Base-by-base conservation (phyloP, 148 eudicot species). In the Simmondsia chinensis region DNA sequence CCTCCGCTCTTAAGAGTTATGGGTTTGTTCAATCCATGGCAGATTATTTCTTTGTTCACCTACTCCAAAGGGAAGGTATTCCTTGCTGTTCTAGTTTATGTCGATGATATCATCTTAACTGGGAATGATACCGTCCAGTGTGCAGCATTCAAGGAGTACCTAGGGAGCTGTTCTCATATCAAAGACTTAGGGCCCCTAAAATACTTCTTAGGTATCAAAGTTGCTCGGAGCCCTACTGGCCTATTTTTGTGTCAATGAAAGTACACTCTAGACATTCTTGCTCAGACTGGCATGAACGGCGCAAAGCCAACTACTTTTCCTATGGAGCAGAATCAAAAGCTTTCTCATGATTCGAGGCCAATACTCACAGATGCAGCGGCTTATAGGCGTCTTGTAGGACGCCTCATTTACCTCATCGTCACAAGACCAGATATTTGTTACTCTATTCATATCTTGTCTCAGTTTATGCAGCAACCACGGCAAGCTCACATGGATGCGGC, bases 171-270 rank as follows among this genome's bases (percentile, higher is more conserved):
- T 9, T 56, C 35, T 36, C 43, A 24, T 16, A 36, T 45, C 34
- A 56, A 35, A 7, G 44, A 56, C 8, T 15, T 46, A 7, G 53
- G 53, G 2, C 2, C 1, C 2, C 6, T 57, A 0, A 57, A 38
- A 20, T 57, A 57, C 28, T 57, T 57, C 26, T 10, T 57, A 0
- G 62, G 62, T 2, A 10, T 46, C 7, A 53, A 57, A 12, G 46
- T 57, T 0, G 55, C 63, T 3, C 20, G 41, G 0, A 26, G 16
- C 21, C 0, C 23, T 0, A 5, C 5, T 5, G 54, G 48, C 7
- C 0, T 58, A 2, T 58, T 31, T 15, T 18, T 56, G 4, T 58
- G 46, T 17, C 55, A 39, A 6, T 11, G 61, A 0, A 56, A 56
- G 37, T 56, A 56, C 27, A 6, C 28, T 4, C 44, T 56, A 13